These are phyloP conservation scores for Lyophyllum decastes DNA, from an alignment of 768 basidiomycete genomes.

Conservation along the genomic window DNA sequence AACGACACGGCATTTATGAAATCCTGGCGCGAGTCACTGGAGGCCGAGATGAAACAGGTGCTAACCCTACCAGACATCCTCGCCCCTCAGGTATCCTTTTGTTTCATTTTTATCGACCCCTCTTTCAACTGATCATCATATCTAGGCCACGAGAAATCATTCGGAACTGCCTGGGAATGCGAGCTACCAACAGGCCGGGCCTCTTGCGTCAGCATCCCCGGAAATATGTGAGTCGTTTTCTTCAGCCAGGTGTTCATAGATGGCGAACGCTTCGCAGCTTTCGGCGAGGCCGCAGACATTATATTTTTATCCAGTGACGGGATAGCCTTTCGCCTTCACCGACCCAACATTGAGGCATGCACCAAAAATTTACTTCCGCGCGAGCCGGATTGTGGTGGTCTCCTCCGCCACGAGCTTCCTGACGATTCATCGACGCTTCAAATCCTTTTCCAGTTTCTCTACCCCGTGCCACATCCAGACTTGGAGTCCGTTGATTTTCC, in stretches of 20 bases:
- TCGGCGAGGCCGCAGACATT: not conserved
- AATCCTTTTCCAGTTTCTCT: constrained; percentile 2
- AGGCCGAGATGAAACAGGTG: not conserved
- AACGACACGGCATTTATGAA: not conserved
- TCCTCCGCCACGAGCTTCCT: not conserved
- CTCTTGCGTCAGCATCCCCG: too few relatives aligned
- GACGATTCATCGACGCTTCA: not conserved
- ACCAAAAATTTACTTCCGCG: not conserved
- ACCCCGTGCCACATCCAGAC: constrained; percentile 2
- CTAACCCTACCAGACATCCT: not conserved
- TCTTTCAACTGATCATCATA: not conserved
- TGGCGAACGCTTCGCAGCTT: too few relatives aligned
- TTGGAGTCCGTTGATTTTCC: not conserved
- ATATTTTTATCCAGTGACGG: not conserved
- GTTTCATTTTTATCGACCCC: not conserved
- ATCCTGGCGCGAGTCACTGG: not conserved
- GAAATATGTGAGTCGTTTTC: too few relatives aligned
- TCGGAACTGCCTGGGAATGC: too few relatives aligned
- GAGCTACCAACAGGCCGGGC: too few relatives aligned
- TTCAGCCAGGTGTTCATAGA: too few relatives aligned
- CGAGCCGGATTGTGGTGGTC: not conserved
- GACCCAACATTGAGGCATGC: not conserved
- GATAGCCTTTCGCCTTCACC: not conserved
- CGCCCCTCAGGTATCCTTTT: not conserved
- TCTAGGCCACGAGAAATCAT: not conserved